These are phyloP conservation scores for Raffaelea arxii DNA, from an alignment of 2,329 filamentous ascomycete species.

Conservation along the genomic window DNA sequence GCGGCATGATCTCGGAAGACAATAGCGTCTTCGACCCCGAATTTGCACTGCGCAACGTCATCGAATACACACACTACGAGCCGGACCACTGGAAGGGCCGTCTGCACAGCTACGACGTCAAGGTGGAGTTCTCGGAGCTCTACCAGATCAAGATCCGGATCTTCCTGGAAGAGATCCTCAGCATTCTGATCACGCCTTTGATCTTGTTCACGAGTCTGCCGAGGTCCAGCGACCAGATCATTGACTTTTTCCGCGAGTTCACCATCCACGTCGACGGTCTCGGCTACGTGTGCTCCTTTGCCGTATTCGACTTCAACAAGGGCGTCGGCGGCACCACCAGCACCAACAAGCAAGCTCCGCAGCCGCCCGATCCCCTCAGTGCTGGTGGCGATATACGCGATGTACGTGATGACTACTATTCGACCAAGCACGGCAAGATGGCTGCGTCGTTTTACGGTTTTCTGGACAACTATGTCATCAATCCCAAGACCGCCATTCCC, in stretches of 20 bases:
- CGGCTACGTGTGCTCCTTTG: slow-evolving; percentile 94
- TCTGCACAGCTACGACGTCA: slow-evolving; percentile 90
- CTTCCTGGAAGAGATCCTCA: slow-evolving; percentile 84
- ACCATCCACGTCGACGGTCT: slow-evolving; percentile 94
- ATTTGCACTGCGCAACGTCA: slow-evolving; percentile 77
- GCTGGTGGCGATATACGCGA: slow-evolving; percentile 44
- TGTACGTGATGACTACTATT: slow-evolving; percentile 83
- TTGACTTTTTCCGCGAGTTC: slow-evolving; percentile 97
- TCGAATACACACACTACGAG: slow-evolving; percentile 86
- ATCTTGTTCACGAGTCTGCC: slow-evolving; percentile 80
- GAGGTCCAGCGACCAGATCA: slow-evolving; percentile 80
- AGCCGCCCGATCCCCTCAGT: slow-evolving; percentile 16
- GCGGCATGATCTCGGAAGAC: slow-evolving; percentile 79
- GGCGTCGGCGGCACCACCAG: slow-evolving; percentile 35
- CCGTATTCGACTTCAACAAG: slow-evolving; percentile 93
- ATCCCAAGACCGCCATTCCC: slow-evolving; percentile 57
- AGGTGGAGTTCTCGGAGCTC: slow-evolving; percentile 76
- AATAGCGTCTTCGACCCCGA: slow-evolving; percentile 86
- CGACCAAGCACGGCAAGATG: slow-evolving; percentile 96
- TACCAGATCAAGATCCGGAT: slow-evolving; percentile 91
- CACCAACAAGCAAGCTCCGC: slow-evolving; percentile 3
- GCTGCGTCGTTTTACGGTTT: slow-evolving; percentile 95
- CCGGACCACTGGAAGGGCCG: slow-evolving; percentile 81
- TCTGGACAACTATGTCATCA: slow-evolving; percentile 78
- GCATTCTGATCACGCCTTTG: slow-evolving; percentile 85